Conservation (phyloP, 2,329 filamentous ascomycete species). For the Drechmeria coniospora region DNA sequence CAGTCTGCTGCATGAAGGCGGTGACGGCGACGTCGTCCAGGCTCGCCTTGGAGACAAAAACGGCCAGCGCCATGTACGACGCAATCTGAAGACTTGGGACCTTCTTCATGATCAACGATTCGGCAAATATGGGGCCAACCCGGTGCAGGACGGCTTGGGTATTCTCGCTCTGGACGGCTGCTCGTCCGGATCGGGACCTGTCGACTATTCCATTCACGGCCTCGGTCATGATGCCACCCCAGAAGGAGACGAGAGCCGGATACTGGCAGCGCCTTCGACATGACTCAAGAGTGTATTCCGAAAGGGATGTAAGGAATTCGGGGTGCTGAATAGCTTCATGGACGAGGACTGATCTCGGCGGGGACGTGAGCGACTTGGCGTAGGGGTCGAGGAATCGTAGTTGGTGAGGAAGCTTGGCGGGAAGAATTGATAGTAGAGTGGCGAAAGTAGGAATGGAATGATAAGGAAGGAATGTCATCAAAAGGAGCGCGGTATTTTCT, state of each 20-base stretch:
- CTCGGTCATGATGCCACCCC: constrained; percentile 79
- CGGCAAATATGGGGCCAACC: constrained; percentile 55
- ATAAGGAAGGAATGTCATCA: constrained; percentile 85
- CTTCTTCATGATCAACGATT: constrained; percentile 60
- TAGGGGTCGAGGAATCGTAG: constrained; percentile 83
- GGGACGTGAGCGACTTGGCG: constrained; percentile 57
- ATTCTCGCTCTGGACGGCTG: constrained; percentile 61
- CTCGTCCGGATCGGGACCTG: constrained; percentile 57
- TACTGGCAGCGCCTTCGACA: constrained; percentile 60
- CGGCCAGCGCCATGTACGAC: constrained; percentile 79
- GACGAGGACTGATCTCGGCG: constrained; percentile 68
- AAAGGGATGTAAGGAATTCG: constrained; percentile 60
- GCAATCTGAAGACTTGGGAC: constrained; percentile 69
- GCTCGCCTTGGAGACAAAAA: constrained; percentile 69
- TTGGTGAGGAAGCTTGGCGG: constrained; percentile 53
- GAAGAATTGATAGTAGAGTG: constrained; percentile 75
- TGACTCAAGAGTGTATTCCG: constrained; percentile 61
- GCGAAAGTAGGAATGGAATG: constrained; percentile 75
- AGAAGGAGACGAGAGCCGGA: constrained; percentile 69
- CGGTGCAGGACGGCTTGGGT: constrained; percentile 61
- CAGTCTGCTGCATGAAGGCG: constrained; percentile 79
- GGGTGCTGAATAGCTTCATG: constrained; percentile 69
- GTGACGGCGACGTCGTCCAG: constrained; percentile 69
- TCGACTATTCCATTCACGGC: constrained; percentile 73
- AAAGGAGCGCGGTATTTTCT: constrained; percentile 62